Evolutionary conservation across 2,329 filamentous ascomycete genomes (phyloP), one percentile per base, ranked within the genome.

Genomic region (Xylariales sp.): DNA sequence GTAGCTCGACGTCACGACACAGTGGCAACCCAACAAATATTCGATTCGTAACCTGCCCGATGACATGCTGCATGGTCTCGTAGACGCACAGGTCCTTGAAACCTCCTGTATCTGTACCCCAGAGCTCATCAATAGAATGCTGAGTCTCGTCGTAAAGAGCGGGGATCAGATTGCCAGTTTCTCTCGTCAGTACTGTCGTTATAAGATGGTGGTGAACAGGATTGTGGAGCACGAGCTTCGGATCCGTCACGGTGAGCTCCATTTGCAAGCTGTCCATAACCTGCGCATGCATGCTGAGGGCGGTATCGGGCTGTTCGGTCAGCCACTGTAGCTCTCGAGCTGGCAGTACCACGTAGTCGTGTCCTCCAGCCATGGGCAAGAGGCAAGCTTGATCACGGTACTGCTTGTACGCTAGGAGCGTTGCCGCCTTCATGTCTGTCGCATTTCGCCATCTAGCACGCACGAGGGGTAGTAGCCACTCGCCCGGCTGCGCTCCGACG

Each of bases 401-500:
- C 18, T 55, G 45, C 3, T 29, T 27, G 32, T 62, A 53, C 1
- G 55, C 55, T 8, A 48, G 14, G 14, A 51, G 33, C 16, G 55
- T 38, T 0, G 58, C 53, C 0, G 44, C 31, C 45, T 58, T 56
- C 51, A 58, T 56, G 45, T 61, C 49, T 27, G 37, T 22, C 3
- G 50, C 45, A 45, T 62, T 63, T 15, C 59, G 53, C 54, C 53
- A 61, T 43, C 33, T 49, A 5, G 60, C 60, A 25, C 53, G 53
- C 9, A 45, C 16, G 5, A 53, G 46, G 5, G 58, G 50, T 40
- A 64, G 60, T 40, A 64, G 60, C 59, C 57, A 62, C 42, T 64
- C 60, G 11, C 54, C 54, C n/a, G 56, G 41, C n/a, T 44, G 52
- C 4, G 54, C 50, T 16, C 58, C 57, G 24, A 63, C 32, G 32